Conservation (phyloP, 1,139 yeast species). For the Geotrichum europaeum region DNA sequence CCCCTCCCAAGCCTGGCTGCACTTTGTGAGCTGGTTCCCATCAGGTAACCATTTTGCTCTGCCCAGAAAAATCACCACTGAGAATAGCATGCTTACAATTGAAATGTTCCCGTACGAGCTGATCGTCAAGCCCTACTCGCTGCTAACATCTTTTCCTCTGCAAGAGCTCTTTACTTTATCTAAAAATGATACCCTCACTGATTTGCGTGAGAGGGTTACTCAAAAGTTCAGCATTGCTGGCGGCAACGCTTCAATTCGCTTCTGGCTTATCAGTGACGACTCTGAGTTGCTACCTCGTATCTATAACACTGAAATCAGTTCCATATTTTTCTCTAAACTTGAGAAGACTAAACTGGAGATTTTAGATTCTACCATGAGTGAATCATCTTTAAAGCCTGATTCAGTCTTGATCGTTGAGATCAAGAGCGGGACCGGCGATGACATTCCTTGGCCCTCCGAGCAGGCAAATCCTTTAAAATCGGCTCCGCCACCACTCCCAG, state of each 20-base stretch:
- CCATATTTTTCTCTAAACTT: constrained; percentile 2
- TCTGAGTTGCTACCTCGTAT: constrained; percentile 4
- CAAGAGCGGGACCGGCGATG: constrained; percentile 3
- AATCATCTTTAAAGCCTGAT: background rate
- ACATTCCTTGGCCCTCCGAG: constrained; percentile 13
- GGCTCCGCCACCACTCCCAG: constrained; percentile 1
- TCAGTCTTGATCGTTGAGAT: constrained; percentile 8
- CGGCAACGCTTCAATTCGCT: background rate
- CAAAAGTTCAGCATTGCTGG: background rate
- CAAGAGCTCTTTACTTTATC: background rate
- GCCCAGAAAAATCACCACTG: constrained; percentile 12
- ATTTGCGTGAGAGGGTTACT: background rate
- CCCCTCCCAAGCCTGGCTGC: constrained; percentile 12
- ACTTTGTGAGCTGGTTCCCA: constrained; percentile 12
- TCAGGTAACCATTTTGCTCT: constrained; percentile 1
- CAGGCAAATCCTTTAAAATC: background rate
- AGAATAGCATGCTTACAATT: background rate
- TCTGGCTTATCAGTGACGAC: constrained; percentile 2
- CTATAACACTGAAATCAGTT: constrained; percentile 5
- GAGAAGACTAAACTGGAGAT: constrained; percentile 1
- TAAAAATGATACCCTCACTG: background rate
- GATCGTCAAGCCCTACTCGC: constrained; percentile 9
- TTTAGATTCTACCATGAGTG: background rate
- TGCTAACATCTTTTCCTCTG: background rate
- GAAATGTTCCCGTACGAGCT: constrained; percentile 12